A percentile compares a stretch with the other conserved stretches of the same genome.
Conservation (phyloP, 352 stramenopile genomes). For the Pythium phragmitis region DNA sequence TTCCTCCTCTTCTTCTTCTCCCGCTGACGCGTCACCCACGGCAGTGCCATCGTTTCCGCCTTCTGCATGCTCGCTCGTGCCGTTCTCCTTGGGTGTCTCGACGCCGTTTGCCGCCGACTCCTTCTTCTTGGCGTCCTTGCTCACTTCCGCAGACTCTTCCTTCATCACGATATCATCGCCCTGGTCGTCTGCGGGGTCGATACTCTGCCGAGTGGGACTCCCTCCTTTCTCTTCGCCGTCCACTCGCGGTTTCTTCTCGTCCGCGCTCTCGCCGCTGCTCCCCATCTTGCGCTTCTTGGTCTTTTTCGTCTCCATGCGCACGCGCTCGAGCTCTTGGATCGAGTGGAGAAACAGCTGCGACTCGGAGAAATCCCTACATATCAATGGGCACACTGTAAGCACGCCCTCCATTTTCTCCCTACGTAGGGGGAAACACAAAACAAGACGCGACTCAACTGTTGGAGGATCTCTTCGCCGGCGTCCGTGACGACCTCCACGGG, state of each 20-base stretch:
- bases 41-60: conserved; percentile 1
- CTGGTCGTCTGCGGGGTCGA: conserved; percentile 1
- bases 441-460: conserved; percentile 46
- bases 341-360: conserved; percentile 81
- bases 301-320: conserved; percentile 58
- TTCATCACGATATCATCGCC: conserved; percentile 18
- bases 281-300: conserved; percentile 47
- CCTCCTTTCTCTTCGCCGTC: conserved; percentile 11
- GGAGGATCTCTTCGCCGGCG: conserved; percentile 73
- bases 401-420: background rate
- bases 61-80: conserved; percentile 14
- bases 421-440: no score
- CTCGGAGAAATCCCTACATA: conserved; percentile 74
- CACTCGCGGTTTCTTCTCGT: conserved; percentile 26
- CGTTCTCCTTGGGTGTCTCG: conserved; percentile 19
- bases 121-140: conserved; percentile 4
- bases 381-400: background rate
- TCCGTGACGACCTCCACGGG: conserved; percentile 80
- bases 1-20: conserved; percentile 26
- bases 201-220: background rate
- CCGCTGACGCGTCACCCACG: conserved; percentile 22
- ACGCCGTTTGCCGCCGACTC: conserved; percentile 7
- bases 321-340: conserved; percentile 77
- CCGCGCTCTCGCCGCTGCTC: conserved; percentile 16
- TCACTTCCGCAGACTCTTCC: conserved; percentile 1